phyloP scores from a whole-genome alignment of 2,329 filamentous ascomycete species.

The Cladorrhinum sp. region DNA sequence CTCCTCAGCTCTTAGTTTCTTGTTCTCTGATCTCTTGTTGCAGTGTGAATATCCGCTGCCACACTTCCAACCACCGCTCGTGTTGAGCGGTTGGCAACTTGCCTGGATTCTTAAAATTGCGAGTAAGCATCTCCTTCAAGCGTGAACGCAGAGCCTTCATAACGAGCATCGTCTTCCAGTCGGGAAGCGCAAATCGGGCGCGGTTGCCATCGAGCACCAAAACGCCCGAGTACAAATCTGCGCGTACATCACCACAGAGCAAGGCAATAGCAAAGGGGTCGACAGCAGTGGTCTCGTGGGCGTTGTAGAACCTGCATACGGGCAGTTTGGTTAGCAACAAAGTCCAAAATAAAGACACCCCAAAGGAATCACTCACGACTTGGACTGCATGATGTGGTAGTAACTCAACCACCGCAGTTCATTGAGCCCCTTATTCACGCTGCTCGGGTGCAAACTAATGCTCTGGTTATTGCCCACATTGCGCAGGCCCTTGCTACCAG shows the following conservation, averaged over 20 bases:
- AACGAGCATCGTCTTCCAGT: conserved; percentile 91
- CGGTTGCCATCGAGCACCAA: conserved; percentile 85
- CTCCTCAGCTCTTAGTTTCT: conserved; percentile 3
- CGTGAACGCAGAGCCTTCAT: conserved; percentile 74
- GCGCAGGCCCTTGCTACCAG: conserved; percentile 70
- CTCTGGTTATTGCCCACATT: conserved; percentile 92
- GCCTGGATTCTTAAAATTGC: conserved; percentile 66
- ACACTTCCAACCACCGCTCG: conserved; percentile 70
- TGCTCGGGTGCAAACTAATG: conserved; percentile 82
- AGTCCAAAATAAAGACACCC: neutral
- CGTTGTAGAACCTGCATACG: conserved; percentile 68
- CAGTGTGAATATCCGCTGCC: conserved; percentile 63
- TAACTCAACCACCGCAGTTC: conserved; percentile 83
- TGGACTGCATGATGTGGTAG: conserved; percentile 96
- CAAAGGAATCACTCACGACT: conserved; percentile 54
- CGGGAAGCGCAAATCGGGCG: conserved; percentile 74
- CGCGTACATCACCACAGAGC: conserved; percentile 83
- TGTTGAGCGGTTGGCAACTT: conserved; percentile 63
- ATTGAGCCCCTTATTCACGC: conserved; percentile 73
- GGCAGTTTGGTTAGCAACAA: neutral
- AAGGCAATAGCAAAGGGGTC: conserved; percentile 81
- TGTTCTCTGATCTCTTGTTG: conserved; percentile 26
- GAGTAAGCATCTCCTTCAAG: conserved; percentile 71
- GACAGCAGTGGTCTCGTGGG: conserved; percentile 79
- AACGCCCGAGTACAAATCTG: conserved; percentile 86